These are phyloP conservation scores for Millerozyma miso DNA, from an alignment of 805 yeast genomes.

Conservation along the genomic window DNA sequence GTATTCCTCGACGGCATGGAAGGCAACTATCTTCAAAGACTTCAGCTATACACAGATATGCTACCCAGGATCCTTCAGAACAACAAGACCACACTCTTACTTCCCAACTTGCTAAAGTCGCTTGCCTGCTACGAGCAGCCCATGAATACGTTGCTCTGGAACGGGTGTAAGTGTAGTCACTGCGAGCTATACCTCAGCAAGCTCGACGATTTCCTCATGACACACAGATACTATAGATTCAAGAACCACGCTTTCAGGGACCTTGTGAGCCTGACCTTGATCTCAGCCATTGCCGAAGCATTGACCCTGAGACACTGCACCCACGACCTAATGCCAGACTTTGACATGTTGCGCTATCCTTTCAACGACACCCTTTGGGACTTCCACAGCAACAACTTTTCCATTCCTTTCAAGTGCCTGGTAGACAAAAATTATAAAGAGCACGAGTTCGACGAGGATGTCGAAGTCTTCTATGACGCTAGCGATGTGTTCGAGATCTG, in stretches of 20 bases:
- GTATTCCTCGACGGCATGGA: slow-evolving; percentile 62
- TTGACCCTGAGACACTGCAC: slow-evolving; percentile 30
- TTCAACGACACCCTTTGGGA: slow-evolving; percentile 27
- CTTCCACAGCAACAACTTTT: slow-evolving; percentile 22
- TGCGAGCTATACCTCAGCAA: slow-evolving; percentile 48
- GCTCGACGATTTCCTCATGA: slow-evolving; percentile 58
- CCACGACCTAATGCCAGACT: slow-evolving; percentile 9
- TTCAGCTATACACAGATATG: slow-evolving; percentile 44
- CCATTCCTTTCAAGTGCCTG: slow-evolving; percentile 32
- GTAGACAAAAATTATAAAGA: slow-evolving; percentile 30
- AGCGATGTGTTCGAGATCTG: slow-evolving; percentile 11
- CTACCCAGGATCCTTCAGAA: slow-evolving; percentile 34
- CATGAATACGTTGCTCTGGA: slow-evolving; percentile 70
- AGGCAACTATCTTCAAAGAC: slow-evolving; percentile 65
- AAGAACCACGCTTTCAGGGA: slow-evolving; percentile 50
- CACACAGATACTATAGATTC: slow-evolving; percentile 56
- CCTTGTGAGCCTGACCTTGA: slow-evolving; percentile 53
- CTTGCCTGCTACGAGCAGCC: slow-evolving; percentile 67
- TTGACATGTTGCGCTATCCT: slow-evolving; percentile 12
- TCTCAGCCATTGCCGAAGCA: slow-evolving; percentile 48
- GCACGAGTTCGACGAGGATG: slow-evolving; percentile 34
- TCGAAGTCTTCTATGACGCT: slow-evolving; percentile 15
- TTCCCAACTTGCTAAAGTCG: slow-evolving; percentile 58
- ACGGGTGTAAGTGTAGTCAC: slow-evolving; percentile 64
- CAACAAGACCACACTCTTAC: slow-evolving; percentile 38